Conservation (phyloP, 2,329 filamentous ascomycete genomes). For the Akanthomyces dipterigenus region DNA sequence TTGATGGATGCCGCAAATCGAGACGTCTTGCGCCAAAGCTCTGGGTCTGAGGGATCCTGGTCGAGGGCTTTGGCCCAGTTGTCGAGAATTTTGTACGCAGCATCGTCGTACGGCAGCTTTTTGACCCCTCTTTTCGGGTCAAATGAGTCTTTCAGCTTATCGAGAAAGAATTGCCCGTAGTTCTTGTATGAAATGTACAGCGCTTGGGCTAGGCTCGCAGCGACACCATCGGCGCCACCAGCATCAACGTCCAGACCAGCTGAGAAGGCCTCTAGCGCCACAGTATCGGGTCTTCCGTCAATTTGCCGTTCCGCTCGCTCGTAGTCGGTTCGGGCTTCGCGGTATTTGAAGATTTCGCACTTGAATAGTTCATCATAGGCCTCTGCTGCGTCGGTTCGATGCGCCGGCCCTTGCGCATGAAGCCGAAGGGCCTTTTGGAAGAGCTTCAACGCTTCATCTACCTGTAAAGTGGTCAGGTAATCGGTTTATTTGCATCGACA, state of each 20-base stretch:
- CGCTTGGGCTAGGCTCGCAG: conserved; percentile 78
- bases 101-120: conserved; percentile 29
- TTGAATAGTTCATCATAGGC: conserved; percentile 82
- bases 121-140: conserved; percentile 41
- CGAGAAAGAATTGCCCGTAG: conserved; percentile 84
- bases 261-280: conserved; percentile 39
- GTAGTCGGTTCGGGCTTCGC: conserved; percentile 80
- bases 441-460: conserved; percentile 91
- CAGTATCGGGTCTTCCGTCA: conserved; percentile 36
- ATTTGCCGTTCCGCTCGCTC: conserved; percentile 58
- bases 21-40: conserved; percentile 55
- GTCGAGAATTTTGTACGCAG: conserved; percentile 41
- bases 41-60: conserved; percentile 60
- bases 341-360: conserved; percentile 90
- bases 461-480: conserved; percentile 35
- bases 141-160: conserved; percentile 37
- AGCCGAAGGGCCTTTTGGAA: conserved; percentile 88
- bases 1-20: conserved; percentile 52
- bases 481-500: neutral
- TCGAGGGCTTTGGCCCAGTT: conserved; percentile 55
- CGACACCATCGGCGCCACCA: conserved; percentile 63
- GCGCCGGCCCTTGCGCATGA: conserved; percentile 76
- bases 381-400: conserved; percentile 66
- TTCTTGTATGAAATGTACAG: conserved; percentile 95
- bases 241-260: conserved; percentile 49